Base-by-base conservation (phyloP, 2,329 filamentous ascomycete genomes). In the Raffaelea albimanens region DNA sequence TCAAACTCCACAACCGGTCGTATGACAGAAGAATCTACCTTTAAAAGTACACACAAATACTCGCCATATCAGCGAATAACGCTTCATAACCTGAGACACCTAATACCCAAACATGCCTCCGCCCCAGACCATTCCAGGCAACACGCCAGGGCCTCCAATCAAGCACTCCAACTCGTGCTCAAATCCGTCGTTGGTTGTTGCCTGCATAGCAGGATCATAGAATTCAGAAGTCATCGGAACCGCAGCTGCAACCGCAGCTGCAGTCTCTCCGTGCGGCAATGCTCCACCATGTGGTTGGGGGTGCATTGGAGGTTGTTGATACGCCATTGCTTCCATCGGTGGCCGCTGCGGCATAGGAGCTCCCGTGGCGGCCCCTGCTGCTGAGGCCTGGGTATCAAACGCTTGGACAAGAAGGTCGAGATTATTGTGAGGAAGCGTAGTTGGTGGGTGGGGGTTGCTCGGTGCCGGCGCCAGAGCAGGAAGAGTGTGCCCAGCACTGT, bases 131-230 rank as follows among this genome's bases (percentile, higher is more conserved):
- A 58, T 58, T 8, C 23, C 44, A 5, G 44, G 29, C 14, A 40
- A 34, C 5, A 58, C 53, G 3, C 53, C 57, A 2, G 62, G 57
- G 2, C 69, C 70, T 36, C 69, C 61, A 21, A 71, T 63, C 47
- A 68, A 68, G 42, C 63, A 64, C 50, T 68, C 67, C 45, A 75
- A 55, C 55, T 73, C 71, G 9, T 57, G 61, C 51, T 72, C 67
- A 50, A 68, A 75, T 2, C 71, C 71, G 47, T 74, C 71, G 40
- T 65, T 65, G 16, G 43, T 41, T 3, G 47, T 34, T 3, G 46
- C 11, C 21, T 45, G 39, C n/a, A 34, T 22, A 13, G 44, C 22
- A 3, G 40, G 14, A 9, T 44, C 48, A 36, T 45, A 52, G 10
- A 48, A 48, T 0, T 48, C 38, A 10, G 36, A 8, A 7, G 38